A percentile compares a stretch with the other conserved stretches of the same genome.
Evolutionary conservation across 116 monocot genomes (phyloP).

Genomic region (Posidonia oceanica): DNA sequence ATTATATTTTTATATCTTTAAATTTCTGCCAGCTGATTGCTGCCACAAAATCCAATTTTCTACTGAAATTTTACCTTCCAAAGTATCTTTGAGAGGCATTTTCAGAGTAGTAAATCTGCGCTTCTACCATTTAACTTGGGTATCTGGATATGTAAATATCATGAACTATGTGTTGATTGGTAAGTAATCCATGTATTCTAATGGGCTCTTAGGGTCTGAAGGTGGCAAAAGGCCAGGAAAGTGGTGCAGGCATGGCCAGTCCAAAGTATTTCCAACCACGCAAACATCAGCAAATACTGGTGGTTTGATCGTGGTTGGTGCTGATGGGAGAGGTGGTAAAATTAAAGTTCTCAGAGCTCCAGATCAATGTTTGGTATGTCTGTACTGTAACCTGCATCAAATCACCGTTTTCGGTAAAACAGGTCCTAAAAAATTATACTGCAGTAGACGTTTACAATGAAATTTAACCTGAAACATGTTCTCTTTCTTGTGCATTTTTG

Average conservation of each 20-base stretch:
- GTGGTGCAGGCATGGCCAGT: conserved; percentile 36
- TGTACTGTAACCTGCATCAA: neutral
- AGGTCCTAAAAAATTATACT: neutral
- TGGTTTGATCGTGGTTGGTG: conserved; percentile 65
- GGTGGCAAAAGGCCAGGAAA: conserved; percentile 24
- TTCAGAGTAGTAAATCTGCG: neutral
- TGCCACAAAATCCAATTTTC: no score
- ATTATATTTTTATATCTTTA: no score
- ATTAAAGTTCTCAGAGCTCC: conserved; percentile 54
- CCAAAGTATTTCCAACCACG: neutral
- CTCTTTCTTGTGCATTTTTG: conserved; percentile 1
- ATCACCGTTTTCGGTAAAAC: neutral
- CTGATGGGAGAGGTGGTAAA: conserved; percentile 82
- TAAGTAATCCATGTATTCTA: conserved; percentile 11
- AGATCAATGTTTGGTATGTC: conserved; percentile 31
- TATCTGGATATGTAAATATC: neutral
- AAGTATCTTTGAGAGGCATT: no score
- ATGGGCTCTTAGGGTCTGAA: conserved; percentile 20
- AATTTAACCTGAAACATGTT: neutral
- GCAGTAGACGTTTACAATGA: neutral
- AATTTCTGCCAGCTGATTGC: no score
- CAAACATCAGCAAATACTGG: conserved; percentile 23
- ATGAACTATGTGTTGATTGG: neutral
- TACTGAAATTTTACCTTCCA: no score
- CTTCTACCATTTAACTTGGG: neutral